Evolutionary conservation across 192 early-diverging fungal species (phyloP), one percentile per base, ranked within the genome.

Genomic region (Gamsiella multidivaricata): DNA sequence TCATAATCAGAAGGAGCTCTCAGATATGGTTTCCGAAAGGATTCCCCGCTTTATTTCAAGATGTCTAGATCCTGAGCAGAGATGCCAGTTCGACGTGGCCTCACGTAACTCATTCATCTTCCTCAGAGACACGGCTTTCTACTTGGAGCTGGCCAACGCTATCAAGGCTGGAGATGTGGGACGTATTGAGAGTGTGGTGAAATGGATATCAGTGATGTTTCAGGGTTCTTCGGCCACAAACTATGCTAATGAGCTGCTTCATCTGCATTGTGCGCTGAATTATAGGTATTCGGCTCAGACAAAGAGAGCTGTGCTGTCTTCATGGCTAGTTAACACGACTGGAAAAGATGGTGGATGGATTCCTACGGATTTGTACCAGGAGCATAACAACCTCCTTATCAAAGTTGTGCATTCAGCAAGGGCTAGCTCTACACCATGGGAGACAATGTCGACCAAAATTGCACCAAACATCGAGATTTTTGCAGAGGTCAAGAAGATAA

Each of bases 381-480:
- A n/a, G n/a, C n/a, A 69, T 22, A 69, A 69, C 41, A 69, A 69
- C 20, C 34, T 33, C 0, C 51, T 61, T 11, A 58, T 28, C 1
- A 69, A 59, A 41, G 50, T 32, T 18, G n/a, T 49, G 7, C 32
- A 67, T 50, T 2, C n/a, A n/a, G n/a, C n/a, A n/a, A n/a, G n/a
- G n/a, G 55, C 42, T 41, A 60, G n/a, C n/a, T n/a, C n/a, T 20
- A 56, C 9, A 28, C 20, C 54, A 4, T 56, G 54, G 34, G 54
- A 56, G n/a, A 23, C 36, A 39, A 37, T 56, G 36, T 31, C 32
- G n/a, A 18, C 18, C 8, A 18, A 3, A 39, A 56, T 56, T 20
- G 34, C 54, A 37, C 11, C 87, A 1, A 83, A 83, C 25, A 82
- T 88, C 20, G 78, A 85, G 8, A 3, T 31, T 9, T 11, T 91